Base-by-base conservation (phyloP, 495 filamentous ascomycete genomes). In the Schizothecium vesticola region DNA sequence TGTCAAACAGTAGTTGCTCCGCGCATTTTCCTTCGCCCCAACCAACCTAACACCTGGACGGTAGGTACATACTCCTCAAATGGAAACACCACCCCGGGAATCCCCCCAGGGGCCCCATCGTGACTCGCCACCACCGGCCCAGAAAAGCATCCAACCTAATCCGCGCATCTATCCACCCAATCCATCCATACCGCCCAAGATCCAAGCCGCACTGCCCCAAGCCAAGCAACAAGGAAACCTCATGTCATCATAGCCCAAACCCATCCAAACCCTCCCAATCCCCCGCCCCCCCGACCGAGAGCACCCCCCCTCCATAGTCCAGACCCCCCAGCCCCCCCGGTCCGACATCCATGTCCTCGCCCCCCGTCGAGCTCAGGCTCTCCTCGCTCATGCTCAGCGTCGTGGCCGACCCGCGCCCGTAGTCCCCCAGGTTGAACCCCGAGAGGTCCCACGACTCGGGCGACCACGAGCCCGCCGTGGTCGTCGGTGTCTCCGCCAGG, bases 381-480 rank as follows among this genome's bases (percentile, higher is more conserved):
- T 94, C 91, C 61, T 93, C 90, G 21, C 89, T 92, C 62, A 92
- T 86, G 76, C 90, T 93, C 43, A 90, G 78, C 26, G 88, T 77
- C 56, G 83, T 75, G 6, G 79, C 80, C 22, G 79, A 72, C 21
- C 74, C 74, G 3, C 73, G 70, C 25, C 67, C 75, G 69, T 82
- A 72, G n/a, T 85, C 83, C 10, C 78, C 76, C 43, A 85, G 76
- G 63, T 77, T 85, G 62, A 84, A 80, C 23, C 73, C 71, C 22
- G 81, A 74, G 70, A 84, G 76, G 58, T 84, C 86, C 82, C 84
- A 88, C 19, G 86, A 78, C 55, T 85, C 85, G 7, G 86, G 85
- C 22, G 84, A 83, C 84, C 82, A 87, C 56, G 76, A 76, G 21
- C 51, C 51, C 11, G 76, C 72, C 28, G 78, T 75, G 2, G 73